Evolutionary conservation across 495 filamentous ascomycete species (phyloP).

Genomic region (Zalerion maritima): DNA sequence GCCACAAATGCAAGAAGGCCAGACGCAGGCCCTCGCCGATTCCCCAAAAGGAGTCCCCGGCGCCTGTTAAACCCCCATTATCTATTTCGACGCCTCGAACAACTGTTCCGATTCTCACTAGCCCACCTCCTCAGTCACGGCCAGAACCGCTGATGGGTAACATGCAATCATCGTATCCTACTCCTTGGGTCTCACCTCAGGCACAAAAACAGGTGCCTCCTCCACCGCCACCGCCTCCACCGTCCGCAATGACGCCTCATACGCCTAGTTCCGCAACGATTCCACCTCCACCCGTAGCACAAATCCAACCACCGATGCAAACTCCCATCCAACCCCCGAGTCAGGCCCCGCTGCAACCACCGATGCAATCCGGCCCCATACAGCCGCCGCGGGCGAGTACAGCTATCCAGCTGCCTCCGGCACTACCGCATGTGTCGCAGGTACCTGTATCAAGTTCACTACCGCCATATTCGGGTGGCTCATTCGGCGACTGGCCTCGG

Average conservation of each 20-base stretch:
- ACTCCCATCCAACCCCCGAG: slow-evolving; percentile 5
- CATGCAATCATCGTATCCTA: no score
- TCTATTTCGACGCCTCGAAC: no score
- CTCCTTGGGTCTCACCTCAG: no score
- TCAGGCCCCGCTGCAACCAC: slow-evolving; percentile 10
- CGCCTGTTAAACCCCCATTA: no score
- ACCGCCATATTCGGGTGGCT: slow-evolving; percentile 22
- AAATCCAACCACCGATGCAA: slow-evolving; percentile 1
- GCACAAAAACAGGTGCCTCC: no score
- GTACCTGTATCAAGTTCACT: slow-evolving; percentile 26
- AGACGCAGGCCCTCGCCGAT: slow-evolving; percentile 20
- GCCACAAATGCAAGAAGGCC: slow-evolving; percentile 39
- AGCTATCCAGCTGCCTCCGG: slow-evolving; percentile 13
- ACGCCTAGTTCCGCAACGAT: slow-evolving; percentile 14
- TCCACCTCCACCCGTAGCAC: slow-evolving; percentile 12
- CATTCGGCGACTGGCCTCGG: slow-evolving; percentile 21
- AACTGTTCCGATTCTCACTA: no score
- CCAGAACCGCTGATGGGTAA: no score
- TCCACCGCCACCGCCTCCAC: no score
- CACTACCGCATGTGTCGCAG: slow-evolving; percentile 16
- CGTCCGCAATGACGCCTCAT: no score
- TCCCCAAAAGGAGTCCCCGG: no score
- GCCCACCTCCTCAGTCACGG: no score
- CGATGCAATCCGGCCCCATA: slow-evolving; percentile 7
- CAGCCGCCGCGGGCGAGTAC: slow-evolving; percentile 7